These are phyloP conservation scores for Beta lomatogona DNA, from an alignment of 179 eudicot genomes.

Conservation along the genomic window DNA sequence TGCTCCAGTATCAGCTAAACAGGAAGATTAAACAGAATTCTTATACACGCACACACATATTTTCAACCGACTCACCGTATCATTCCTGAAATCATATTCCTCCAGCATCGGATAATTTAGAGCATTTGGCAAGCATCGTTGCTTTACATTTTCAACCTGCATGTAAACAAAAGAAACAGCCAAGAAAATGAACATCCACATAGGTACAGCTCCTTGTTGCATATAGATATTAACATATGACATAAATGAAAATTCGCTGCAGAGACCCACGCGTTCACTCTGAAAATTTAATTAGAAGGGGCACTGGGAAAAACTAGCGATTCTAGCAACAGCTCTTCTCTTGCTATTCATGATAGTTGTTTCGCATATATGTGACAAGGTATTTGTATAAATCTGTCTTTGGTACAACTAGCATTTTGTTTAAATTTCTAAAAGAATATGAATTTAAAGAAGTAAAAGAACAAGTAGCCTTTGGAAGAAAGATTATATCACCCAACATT, in stretches of 20 bases:
- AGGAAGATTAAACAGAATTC: background rate
- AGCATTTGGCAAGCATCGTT: slow-evolving; percentile 92
- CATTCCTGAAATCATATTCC: slow-evolving; percentile 97
- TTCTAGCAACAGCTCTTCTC: background rate
- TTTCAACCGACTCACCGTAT: slow-evolving; percentile 60
- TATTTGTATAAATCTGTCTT: background rate
- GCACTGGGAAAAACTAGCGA: background rate
- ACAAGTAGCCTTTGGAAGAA: background rate
- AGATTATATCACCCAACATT: background rate
- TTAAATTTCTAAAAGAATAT: background rate
- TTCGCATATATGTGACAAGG: too few relatives aligned
- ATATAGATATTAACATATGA: background rate
- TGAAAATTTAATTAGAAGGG: background rate
- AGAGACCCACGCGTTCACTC: background rate
- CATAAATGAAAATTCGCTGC: background rate
- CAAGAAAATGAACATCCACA: background rate
- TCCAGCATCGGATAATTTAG: slow-evolving; percentile 97
- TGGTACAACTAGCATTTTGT: background rate
- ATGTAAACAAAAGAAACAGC: slow-evolving; percentile 16
- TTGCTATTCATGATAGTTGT: too few relatives aligned
- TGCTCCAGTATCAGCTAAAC: background rate
- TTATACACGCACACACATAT: background rate
- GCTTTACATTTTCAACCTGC: slow-evolving; percentile 98
- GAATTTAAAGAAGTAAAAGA: background rate
- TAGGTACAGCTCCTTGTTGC: background rate